Evolutionary conservation across 305 asterid species (phyloP), one percentile per base, ranked within the genome.

Genomic region (Petunia hybrid): DNA sequence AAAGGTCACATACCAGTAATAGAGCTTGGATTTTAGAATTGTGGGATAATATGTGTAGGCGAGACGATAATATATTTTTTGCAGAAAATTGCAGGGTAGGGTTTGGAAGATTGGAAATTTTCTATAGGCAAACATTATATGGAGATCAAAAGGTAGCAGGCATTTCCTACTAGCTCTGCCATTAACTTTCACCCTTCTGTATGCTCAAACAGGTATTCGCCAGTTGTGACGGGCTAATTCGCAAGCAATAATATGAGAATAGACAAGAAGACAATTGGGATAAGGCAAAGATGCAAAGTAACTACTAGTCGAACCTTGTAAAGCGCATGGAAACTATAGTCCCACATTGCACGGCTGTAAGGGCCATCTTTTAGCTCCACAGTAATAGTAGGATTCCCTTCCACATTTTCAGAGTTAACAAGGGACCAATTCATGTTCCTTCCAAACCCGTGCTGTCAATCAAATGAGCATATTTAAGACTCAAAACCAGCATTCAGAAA

Each of bases 291-390:
- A 45, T 64, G 66, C n/a, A 53, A 82, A 80, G 79, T 53, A 8
- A 1, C 41, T 55, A 61, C 42, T 13, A 66, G 71, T 76, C 75
- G 8, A 66, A 94, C 99, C 97, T 90, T 93, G 87, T 89, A 96
- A 46, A 92, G 90, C 86, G 92, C 94, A 71, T 92, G 93, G 87
- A 96, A 96, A 89, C 97, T 82, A 85, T 92, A 90, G 85, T 96
- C 97, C 99, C 99, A 94, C 97, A 96, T 92, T 22, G 98, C 77
- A 86, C 92, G 99, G 84, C 97, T 92, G 85, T 94, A 96, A 64
- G 92, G 90, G 86, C 88, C 94, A 85, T 96, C 99, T 77, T 89
- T 91, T 70, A 96, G 92, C 97, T 94, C 98, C 81, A 96, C 84
- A 60, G 98, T 91, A 77, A 96, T 77, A 36, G 88, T 81, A 6